Evolutionary conservation across 805 yeast species (phyloP).

Genomic region (Zygosaccharomyces gambellarensis): DNA sequence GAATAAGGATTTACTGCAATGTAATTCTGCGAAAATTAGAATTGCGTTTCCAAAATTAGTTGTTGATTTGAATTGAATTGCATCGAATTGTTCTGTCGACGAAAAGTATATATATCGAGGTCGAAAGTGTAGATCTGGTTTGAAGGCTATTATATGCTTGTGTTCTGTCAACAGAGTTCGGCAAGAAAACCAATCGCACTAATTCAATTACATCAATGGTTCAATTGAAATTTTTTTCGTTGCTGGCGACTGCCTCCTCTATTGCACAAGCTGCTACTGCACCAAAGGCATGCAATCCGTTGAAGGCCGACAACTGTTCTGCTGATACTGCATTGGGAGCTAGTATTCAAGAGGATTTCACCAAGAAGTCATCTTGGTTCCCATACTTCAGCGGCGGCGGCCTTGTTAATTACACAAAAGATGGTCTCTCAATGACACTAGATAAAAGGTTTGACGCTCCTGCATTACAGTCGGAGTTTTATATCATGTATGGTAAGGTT

Average conservation of each 20-base stretch:
- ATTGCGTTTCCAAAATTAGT: slow-evolving; percentile 5
- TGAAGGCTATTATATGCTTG: no score
- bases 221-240: slow-evolving; percentile 1
- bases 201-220: slow-evolving; percentile 2
- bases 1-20: background rate
- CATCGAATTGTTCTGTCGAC: background rate
- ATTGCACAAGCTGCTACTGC: slow-evolving; percentile 10
- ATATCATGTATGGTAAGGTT: slow-evolving; percentile 84
- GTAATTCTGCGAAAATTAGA: slow-evolving; percentile 3
- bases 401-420: slow-evolving; percentile 41
- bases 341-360: slow-evolving; percentile 49
- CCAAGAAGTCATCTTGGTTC: slow-evolving; percentile 42
- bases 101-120: background rate
- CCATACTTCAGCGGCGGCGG: slow-evolving; percentile 40
- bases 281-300: slow-evolving; percentile 42
- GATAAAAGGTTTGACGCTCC: slow-evolving; percentile 71
- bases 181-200: background rate
- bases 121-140: no score
- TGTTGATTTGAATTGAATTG: background rate
- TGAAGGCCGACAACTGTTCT: slow-evolving; percentile 36
- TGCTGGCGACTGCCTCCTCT: slow-evolving; percentile 3
- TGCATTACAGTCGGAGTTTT: slow-evolving; percentile 67
- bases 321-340: slow-evolving; percentile 61
- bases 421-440: slow-evolving; percentile 62
- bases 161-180: background rate